phyloP scores from a whole-genome alignment of 78 protist species.

The Polysphondylium violaceum region DNA sequence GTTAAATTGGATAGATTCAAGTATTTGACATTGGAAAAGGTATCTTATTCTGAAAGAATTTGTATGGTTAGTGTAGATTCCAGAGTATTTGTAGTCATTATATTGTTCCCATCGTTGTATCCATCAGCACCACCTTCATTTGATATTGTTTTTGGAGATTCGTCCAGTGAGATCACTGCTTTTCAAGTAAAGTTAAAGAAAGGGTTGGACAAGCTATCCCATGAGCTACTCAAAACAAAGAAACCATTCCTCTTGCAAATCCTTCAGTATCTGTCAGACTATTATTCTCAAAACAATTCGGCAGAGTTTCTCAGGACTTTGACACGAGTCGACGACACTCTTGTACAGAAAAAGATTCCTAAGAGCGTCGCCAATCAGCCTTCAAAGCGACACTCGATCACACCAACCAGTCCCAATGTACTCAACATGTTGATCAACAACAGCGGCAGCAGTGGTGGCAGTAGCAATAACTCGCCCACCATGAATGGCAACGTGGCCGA shows the following conservation, averaged over 20 bases:
- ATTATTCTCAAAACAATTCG: background rate
- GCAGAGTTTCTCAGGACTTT: no score
- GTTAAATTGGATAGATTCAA: constrained; percentile 14
- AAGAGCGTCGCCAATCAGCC: constrained; percentile 10
- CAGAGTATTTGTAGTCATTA: constrained; percentile 28
- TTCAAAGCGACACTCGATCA: background rate
- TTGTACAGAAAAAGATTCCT: constrained; percentile 2
- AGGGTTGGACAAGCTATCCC: constrained; percentile 18
- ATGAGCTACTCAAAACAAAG: constrained; percentile 30
- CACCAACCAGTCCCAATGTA: background rate
- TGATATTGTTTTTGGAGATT: constrained; percentile 27
- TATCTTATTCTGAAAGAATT: constrained; percentile 21
- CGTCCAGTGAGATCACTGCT: constrained; percentile 2
- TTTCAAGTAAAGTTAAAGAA: constrained; percentile 32
- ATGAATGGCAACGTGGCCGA: no score
- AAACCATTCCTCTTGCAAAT: constrained; percentile 42
- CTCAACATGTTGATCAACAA: background rate
- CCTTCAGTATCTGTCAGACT: constrained; percentile 4
- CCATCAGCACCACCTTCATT: constrained; percentile 69
- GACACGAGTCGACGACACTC: background rate
- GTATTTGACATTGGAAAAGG: constrained; percentile 21
- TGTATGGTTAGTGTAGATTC: constrained; percentile 47
- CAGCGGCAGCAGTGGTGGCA: background rate
- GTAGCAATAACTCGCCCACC: no score
- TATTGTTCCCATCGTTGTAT: constrained; percentile 56